Percentiles rank a stretch among this genome's conserved stretches.
phyloP scores from a whole-genome alignment of 495 filamentous ascomycete species.

The Opeltia flavorubescens region DNA sequence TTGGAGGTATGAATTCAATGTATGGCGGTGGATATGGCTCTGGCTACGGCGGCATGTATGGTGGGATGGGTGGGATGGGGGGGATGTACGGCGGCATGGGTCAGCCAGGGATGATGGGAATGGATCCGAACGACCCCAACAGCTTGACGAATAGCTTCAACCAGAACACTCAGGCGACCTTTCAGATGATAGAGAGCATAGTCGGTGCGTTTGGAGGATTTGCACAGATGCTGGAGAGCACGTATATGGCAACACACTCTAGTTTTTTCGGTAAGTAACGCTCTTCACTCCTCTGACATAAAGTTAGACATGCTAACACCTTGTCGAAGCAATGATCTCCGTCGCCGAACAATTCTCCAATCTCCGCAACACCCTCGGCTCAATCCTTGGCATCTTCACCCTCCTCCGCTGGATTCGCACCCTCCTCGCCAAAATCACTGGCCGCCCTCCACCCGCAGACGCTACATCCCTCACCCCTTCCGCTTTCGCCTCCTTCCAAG shows the following conservation, averaged over 20 bases:
- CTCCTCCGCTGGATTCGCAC: conserved; percentile 88
- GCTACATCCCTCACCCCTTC: conserved; percentile 75
- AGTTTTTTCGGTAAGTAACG: conserved; percentile 81
- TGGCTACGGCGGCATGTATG: conserved; percentile 30
- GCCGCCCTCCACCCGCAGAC: conserved; percentile 75
- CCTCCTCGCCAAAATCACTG: conserved; percentile 84
- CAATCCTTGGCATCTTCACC: conserved; percentile 88
- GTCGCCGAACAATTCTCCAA: conserved; percentile 96
- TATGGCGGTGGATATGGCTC: conserved; percentile 45
- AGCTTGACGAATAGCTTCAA: conserved; percentile 83
- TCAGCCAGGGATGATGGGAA: conserved; percentile 33
- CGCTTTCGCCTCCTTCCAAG: conserved; percentile 79
- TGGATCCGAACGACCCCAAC: conserved; percentile 79
- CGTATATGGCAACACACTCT: conserved; percentile 99
- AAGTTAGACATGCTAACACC: not conserved
- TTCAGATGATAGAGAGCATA: conserved; percentile 96
- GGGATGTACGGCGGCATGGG: conserved; percentile 43
- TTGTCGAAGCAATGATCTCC: conserved; percentile 72
- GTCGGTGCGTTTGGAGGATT: conserved; percentile 98
- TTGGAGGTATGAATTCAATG: conserved; percentile 44
- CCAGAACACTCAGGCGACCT: conserved; percentile 90
- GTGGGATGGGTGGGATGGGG: conserved; percentile 40
- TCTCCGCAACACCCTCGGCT: conserved; percentile 86
- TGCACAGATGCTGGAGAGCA: conserved; percentile 98
- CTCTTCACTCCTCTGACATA: not conserved